Base-by-base conservation (phyloP, 1,284 basidiomycete genomes). In the Cutaneotrichosporon curvatum region DNA sequence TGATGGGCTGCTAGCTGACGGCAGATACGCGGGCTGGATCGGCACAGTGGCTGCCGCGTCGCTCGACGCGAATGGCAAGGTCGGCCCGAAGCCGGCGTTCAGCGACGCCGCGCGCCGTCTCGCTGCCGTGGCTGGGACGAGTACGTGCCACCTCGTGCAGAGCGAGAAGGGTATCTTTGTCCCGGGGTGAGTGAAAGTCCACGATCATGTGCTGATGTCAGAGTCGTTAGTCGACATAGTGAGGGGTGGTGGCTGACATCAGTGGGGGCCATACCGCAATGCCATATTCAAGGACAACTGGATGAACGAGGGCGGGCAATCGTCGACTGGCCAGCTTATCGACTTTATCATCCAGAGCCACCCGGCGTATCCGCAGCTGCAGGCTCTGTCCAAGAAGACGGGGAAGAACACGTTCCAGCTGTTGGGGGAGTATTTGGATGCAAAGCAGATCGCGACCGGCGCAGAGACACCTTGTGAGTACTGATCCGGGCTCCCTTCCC, bases 261-360 rank as follows among this genome's bases (percentile, higher is more conserved):
- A 68, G 36, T 98, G 94, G 94, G 94, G 94, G 0, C 95, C 94
- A 0, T 98, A 97, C 73, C 86, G 84, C 72, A 71, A 72, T 54
- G 72, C 72, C 15, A 79, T 94, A 21, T 95, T 97, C 74, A 84
- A 84, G 22, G 89, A 83, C 12, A 90, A 85, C 83, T 92, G 94
- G 95, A 96, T 97, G 90, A 98, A 95, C 63, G 94, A 98, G 73
- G 94, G 94, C 34, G 94, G 94, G 0, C 94, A 98, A 72, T 95
- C 90, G 16, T 94, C 91, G 0, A 98, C 94, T 0, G 95, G 94
- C n/a, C 92, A 87, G 83, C 78, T 96, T 20, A 91, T 96, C 56
- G 90, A 98, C 63, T 96, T 95, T 66, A 83, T 95, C 69, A 80
- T 97, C 56, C 89, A 83, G 28, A 96, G 87, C 0, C 94, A 98